Conservation (phyloP, 108 stramenopile species). For the Schizochytrium sp. region DNA sequence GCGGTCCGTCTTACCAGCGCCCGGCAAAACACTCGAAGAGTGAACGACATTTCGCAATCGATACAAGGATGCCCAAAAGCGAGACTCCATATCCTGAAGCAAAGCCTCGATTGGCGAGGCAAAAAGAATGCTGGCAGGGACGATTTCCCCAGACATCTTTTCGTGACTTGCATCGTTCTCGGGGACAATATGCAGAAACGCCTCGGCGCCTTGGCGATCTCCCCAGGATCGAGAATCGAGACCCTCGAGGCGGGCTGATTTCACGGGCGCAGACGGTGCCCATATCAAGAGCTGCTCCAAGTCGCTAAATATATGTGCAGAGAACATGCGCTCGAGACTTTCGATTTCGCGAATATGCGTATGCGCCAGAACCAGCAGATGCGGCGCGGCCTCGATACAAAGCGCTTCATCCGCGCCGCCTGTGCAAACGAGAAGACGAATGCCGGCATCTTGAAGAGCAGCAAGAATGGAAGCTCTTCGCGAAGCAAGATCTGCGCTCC, state of each 20-base stretch:
- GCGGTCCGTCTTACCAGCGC: background rate
- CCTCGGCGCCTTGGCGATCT: background rate
- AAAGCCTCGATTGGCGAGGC: background rate
- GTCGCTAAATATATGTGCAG: background rate
- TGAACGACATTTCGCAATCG: background rate
- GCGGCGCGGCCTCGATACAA: background rate
- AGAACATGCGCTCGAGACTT: background rate
- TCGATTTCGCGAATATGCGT: background rate
- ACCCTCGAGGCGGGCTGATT: background rate
- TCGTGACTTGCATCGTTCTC: background rate
- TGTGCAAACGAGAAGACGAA: background rate
- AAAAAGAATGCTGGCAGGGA: background rate
- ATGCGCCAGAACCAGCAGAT: background rate
- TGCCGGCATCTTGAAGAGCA: background rate
- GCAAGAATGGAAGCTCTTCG: too few species aligned
- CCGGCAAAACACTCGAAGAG: background rate
- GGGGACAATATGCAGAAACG: background rate
- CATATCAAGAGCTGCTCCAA: background rate
- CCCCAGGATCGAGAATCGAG: background rate
- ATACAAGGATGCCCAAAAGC: background rate
- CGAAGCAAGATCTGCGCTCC: too few species aligned
- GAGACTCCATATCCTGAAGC: background rate
- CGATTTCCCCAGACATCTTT: background rate
- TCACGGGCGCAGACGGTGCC: background rate
- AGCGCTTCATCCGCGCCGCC: background rate